phyloP scores from a whole-genome alignment of 257 asterid species.

The Solanum megistacrolobum region DNA sequence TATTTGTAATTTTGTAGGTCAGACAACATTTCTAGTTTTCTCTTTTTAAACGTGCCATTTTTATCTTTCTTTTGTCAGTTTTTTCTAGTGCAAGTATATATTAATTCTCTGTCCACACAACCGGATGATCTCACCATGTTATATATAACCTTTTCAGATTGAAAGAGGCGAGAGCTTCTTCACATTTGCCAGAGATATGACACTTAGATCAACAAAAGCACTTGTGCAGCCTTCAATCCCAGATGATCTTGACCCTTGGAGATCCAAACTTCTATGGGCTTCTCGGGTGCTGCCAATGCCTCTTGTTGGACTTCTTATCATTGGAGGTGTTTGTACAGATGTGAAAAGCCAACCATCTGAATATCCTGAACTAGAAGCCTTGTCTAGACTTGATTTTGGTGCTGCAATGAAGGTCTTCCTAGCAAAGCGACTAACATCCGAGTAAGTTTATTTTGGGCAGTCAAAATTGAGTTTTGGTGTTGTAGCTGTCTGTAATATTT shows the following conservation, averaged over 20 bases:
- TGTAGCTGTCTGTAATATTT: neutral
- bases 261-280: constrained; percentile 87
- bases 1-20: neutral
- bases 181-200: constrained; percentile 93
- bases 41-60: neutral
- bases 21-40: neutral
- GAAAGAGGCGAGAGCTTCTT: constrained; percentile 96
- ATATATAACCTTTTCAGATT: constrained; percentile 32
- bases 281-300: constrained; percentile 95
- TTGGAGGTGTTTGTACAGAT: constrained; percentile 79
- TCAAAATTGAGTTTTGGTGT: neutral
- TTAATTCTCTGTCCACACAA: neutral
- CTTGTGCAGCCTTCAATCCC: constrained; percentile 47
- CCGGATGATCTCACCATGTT: neutral
- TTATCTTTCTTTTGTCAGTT: neutral
- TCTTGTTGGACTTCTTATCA: constrained; percentile 83
- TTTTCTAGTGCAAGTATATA: neutral
- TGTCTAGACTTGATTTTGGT: constrained; percentile 90
- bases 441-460: constrained; percentile 36
- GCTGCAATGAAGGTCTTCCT: constrained; percentile 92
- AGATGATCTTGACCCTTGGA: constrained; percentile 87
- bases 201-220: constrained; percentile 80
- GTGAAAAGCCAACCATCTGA: constrained; percentile 45
- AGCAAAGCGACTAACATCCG: constrained; percentile 86
- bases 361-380: constrained; percentile 81